Conservation (phyloP, 78 protist genomes). For the Planoprotostelium fungivorum region DNA sequence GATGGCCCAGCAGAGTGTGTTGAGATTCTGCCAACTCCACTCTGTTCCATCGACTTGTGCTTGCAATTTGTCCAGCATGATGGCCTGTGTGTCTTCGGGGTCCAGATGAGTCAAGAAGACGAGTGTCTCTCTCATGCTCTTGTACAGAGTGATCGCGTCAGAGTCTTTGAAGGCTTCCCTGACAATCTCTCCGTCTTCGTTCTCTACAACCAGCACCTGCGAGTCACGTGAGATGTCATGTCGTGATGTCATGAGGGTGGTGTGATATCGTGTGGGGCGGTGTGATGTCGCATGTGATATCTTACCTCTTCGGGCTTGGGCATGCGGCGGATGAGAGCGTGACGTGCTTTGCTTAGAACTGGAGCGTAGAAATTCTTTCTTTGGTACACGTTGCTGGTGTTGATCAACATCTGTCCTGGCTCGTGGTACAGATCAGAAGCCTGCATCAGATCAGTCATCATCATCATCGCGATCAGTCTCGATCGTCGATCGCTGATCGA, state of each 20-base stretch:
- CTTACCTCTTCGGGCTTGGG: constrained; percentile 98
- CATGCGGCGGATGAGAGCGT: constrained; percentile 86
- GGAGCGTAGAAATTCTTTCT: constrained; percentile 46
- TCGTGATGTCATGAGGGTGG: not conserved
- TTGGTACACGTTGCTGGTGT: constrained; percentile 36
- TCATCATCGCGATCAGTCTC: not conserved
- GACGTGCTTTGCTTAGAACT: constrained; percentile 78
- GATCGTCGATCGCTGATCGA: not conserved
- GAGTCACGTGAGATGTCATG: not conserved
- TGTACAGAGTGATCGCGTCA: constrained; percentile 84
- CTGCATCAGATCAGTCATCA: constrained; percentile 3
- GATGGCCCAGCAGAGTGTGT: constrained; percentile 99
- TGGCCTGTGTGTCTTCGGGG: constrained; percentile 80
- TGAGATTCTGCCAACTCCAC: constrained; percentile 80
- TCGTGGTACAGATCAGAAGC: constrained; percentile 45
- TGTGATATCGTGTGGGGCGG: no score
- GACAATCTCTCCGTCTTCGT: constrained; percentile 93
- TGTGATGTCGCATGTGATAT: no score
- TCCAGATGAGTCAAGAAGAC: constrained; percentile 94
- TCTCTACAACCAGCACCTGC: constrained; percentile 87
- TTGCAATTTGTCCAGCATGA: constrained; percentile 82
- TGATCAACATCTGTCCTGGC: constrained; percentile 5
- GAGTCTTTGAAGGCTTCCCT: constrained; percentile 84
- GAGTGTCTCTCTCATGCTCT: constrained; percentile 72
- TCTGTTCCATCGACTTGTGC: constrained; percentile 45